Evolutionary conservation across 306 rosid species (phyloP).

Genomic region (Castanospermum australe): DNA sequence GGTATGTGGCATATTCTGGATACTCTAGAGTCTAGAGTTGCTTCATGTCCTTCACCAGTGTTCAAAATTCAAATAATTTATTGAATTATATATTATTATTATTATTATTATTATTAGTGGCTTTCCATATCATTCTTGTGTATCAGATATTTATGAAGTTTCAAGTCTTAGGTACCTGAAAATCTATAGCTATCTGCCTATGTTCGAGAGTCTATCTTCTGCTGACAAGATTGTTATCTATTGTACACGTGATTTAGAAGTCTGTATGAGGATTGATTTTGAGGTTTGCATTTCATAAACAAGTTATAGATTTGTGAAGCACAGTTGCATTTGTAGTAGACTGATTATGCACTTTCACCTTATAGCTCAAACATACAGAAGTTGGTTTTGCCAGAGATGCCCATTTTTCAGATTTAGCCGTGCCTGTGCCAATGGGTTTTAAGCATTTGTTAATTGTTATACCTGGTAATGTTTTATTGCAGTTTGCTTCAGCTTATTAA

Average conservation of each 20-base stretch:
- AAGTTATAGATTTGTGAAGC: neutral
- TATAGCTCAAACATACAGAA: neutral
- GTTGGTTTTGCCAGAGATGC: neutral
- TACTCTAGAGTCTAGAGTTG: neutral
- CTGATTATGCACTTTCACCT: neutral
- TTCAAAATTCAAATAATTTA: neutral
- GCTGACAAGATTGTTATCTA: neutral
- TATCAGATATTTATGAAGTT: neutral
- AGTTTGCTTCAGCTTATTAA: neutral
- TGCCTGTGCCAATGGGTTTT: neutral
- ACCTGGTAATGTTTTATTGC: neutral
- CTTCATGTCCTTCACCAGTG: slow-evolving; percentile 1
- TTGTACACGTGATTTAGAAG: neutral
- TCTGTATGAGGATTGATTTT: neutral
- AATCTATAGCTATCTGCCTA: neutral
- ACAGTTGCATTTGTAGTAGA: neutral
- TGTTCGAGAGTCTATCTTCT: neutral
- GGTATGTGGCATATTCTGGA: slow-evolving; percentile 13
- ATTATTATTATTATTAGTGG: neutral
- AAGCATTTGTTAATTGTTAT: neutral
- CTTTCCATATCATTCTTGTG: neutral
- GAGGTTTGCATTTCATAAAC: neutral
- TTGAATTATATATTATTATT: neutral
- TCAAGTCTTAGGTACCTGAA: neutral
- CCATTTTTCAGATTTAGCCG: neutral